A percentile compares a stretch with the other conserved stretches of the same genome.
Evolutionary conservation across 345 rosid species (phyloP).

Genomic region (Abelmoschus esculentus): DNA sequence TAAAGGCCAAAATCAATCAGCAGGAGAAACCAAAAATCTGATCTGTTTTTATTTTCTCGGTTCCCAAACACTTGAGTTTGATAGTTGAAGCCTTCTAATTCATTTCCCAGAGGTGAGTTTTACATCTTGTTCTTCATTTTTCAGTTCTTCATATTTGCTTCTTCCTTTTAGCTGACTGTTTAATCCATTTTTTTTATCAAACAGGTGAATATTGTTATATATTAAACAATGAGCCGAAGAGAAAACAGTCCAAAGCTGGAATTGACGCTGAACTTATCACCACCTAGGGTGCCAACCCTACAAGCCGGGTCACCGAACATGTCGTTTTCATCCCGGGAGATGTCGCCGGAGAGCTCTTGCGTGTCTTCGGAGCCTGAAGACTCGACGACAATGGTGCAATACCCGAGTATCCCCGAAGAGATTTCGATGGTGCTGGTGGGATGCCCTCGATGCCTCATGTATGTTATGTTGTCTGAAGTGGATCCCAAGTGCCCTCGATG

Average conservation of each 20-base stretch:
- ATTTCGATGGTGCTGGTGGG: slow-evolving; percentile 43
- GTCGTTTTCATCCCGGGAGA: slow-evolving; percentile 16
- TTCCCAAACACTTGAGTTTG: background rate
- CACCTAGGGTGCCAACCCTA: slow-evolving; percentile 16
- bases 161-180: background rate
- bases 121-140: background rate
- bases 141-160: background rate
- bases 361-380: slow-evolving; percentile 31
- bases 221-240: slow-evolving; percentile 22
- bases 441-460: slow-evolving; percentile 58
- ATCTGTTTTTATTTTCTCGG: background rate
- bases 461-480: slow-evolving; percentile 46
- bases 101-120: slow-evolving; percentile 3
- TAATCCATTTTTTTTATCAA: background rate
- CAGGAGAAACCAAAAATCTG: background rate
- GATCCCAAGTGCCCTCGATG: slow-evolving; percentile 53
- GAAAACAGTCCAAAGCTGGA: slow-evolving; percentile 30
- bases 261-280: slow-evolving; percentile 41
- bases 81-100: background rate
- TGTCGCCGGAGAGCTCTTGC: slow-evolving; percentile 39
- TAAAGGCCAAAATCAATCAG: slow-evolving; percentile 1
- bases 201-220: background rate
- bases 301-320: slow-evolving; percentile 8
- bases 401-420: slow-evolving; percentile 15
- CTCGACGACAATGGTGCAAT: slow-evolving; percentile 3